Evolutionary conservation across 2,329 filamentous ascomycete species (phyloP).

Genomic region (Pleomassaria siparia): DNA sequence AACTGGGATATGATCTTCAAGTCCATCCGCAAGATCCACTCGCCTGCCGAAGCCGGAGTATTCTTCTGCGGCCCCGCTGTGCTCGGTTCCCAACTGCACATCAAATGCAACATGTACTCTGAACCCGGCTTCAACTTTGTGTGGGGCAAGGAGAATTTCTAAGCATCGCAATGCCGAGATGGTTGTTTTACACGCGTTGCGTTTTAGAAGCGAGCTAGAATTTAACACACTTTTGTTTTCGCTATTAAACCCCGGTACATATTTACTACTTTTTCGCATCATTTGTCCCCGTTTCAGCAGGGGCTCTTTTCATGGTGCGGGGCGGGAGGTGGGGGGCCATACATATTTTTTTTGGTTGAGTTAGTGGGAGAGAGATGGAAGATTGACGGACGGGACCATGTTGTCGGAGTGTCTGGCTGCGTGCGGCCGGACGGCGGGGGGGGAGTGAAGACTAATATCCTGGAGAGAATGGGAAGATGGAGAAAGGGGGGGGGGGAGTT

Average conservation of each 20-base stretch:
- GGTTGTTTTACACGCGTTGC: too few relatives aligned
- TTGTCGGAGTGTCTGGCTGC: conserved; percentile 3
- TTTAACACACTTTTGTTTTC: conserved; percentile 1
- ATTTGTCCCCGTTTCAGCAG: not conserved
- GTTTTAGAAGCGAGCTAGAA: conserved; percentile 1
- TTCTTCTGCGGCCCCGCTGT: conserved; percentile 85
- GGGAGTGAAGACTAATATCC: too few relatives aligned
- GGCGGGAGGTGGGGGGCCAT: too few relatives aligned
- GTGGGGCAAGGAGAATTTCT: conserved; percentile 72
- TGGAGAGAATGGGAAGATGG: too few relatives aligned
- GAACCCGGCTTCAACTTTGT: conserved; percentile 72
- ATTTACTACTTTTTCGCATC: conserved; percentile 8
- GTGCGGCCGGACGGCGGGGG: conserved; percentile 6
- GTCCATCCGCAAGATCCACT: conserved; percentile 71
- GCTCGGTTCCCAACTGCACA: conserved; percentile 72
- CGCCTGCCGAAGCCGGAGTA: conserved; percentile 46
- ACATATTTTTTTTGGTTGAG: conserved; percentile 8
- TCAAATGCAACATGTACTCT: conserved; percentile 86
- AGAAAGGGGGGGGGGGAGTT: too few relatives aligned
- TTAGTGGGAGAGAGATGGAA: not conserved
- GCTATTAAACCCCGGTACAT: conserved; percentile 20
- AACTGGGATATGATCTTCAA: conserved; percentile 93
- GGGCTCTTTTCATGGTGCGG: conserved; percentile 6
- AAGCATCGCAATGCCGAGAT: conserved; percentile 39
- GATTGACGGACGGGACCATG: too few relatives aligned